A percentile compares a stretch with the other conserved stretches of the same genome.
Conservation (phyloP, 768 basidiomycete genomes). For the Pleurotus tuoliensis region DNA sequence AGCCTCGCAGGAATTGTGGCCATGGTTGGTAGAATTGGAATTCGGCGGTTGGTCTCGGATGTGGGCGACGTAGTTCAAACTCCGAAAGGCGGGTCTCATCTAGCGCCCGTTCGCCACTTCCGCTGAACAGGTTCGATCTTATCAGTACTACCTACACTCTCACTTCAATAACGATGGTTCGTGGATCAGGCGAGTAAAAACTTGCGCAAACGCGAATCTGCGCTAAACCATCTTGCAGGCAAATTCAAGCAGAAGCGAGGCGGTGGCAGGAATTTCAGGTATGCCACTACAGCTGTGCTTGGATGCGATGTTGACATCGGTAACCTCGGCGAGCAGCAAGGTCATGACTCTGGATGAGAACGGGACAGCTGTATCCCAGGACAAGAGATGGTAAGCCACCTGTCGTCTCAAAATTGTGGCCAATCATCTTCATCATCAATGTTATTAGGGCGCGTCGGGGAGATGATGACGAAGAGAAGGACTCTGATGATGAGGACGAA, state of each 20-base stretch:
- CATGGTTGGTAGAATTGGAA: constrained; percentile 27
- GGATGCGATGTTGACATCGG: constrained; percentile 5
- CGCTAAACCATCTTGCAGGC: constrained; percentile 33
- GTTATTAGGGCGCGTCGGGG: constrained; percentile 13
- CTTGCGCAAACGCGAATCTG: neutral
- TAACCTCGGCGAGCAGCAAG: constrained; percentile 37
- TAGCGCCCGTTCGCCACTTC: neutral
- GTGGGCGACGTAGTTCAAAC: constrained; percentile 16
- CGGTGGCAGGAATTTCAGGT: constrained; percentile 86
- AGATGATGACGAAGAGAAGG: constrained; percentile 35
- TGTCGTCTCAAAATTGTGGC: constrained; percentile 8
- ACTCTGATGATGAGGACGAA: constrained; percentile 37
- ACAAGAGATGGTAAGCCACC: constrained; percentile 39
- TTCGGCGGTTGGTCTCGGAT: constrained; percentile 12
- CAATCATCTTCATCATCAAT: constrained; percentile 4
- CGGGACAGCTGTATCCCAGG: constrained; percentile 48
- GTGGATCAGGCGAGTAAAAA: constrained; percentile 40
- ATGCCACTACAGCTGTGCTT: constrained; percentile 8
- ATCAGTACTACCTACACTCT: constrained; percentile 12
- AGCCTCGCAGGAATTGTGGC: constrained; percentile 87
- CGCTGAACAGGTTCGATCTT: too few species aligned
- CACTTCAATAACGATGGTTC: constrained; percentile 34
- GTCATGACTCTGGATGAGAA: constrained; percentile 56
- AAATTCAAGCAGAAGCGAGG: constrained; percentile 87
- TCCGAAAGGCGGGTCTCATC: constrained; percentile 13